Evolutionary conservation across 345 rosid genomes (phyloP), one percentile per base, ranked within the genome.

Genomic region (Populus pruinosa): DNA sequence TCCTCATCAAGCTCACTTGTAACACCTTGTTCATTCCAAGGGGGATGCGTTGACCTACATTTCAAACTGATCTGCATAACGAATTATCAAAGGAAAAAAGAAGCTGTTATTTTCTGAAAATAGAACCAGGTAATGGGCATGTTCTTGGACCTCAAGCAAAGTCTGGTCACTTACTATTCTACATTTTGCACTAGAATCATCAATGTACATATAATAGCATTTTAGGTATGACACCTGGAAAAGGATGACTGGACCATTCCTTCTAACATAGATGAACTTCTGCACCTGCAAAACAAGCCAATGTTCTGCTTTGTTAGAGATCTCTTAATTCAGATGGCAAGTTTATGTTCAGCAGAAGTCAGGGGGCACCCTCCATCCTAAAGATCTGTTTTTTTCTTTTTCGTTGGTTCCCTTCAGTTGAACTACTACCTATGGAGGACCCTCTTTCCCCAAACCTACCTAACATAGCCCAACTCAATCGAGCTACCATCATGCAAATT

Each of bases 201-300:
- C 25, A 21, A 77, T 82, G 70, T 84, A 85, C 87, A 85, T 31
- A 74, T 77, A 65, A 64, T 78, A 55, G 23, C 77, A 25, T 73
- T 71, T 72, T 50, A 69, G 68, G 66, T 74, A 77, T 78, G 67
- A 43, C 35, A 16, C 75, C 79, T 62, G 31, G 67, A 64, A 63
- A 20, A 36, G 80, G 73, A 80, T 38, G 17, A 21, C 61, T 55
- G 61, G 59, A 21, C 21, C 69, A 8, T 20, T 74, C 68, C 74
- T 76, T 85, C 75, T 27, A 33, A 33, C 21, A 8, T 14, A 29
- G 18, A 70, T 63, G 69, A 65, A 75, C 75, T 71, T 59, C 61
- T 39, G 27, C 55, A 62, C 80, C 88, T 85, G 88, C 78, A 87
- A 85, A 73, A 76, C 27, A 7, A 4, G 67, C 20, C 27, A 2